These are phyloP conservation scores for Colletotrichum acutatum DNA, from an alignment of 2,329 filamentous ascomycete species.

Conservation along the genomic window DNA sequence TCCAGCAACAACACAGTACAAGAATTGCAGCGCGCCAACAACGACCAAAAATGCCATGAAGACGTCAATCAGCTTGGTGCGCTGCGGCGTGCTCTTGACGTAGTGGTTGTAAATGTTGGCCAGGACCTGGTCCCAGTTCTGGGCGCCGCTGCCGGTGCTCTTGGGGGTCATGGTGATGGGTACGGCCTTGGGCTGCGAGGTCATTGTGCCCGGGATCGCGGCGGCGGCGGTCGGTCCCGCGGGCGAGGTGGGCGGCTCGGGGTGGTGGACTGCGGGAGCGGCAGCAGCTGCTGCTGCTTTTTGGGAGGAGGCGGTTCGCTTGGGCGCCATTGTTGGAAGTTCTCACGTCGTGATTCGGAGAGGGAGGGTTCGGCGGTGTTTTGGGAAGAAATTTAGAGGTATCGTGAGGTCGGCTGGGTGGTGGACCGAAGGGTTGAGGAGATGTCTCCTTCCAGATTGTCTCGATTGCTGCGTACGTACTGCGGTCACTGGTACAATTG, in stretches of 20 bases:
- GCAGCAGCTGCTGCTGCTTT: neutral
- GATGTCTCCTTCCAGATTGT: slow-evolving; percentile 24
- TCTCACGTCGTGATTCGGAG: neutral
- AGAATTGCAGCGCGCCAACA: slow-evolving; percentile 90
- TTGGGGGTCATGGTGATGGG: slow-evolving; percentile 35
- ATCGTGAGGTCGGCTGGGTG: neutral
- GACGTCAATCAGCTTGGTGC: slow-evolving; percentile 89
- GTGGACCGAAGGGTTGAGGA: neutral
- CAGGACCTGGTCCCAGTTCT: slow-evolving; percentile 69
- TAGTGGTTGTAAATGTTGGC: slow-evolving; percentile 82
- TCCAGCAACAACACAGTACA: slow-evolving; percentile 90
- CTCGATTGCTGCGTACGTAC: slow-evolving; percentile 5
- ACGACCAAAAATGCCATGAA: slow-evolving; percentile 90
- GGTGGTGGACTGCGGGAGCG: slow-evolving; percentile 29
- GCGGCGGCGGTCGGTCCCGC: slow-evolving; percentile 33
- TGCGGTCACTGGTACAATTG: neutral
- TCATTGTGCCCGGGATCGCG: slow-evolving; percentile 36
- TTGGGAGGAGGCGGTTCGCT: slow-evolving; percentile 51
- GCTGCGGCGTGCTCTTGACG: slow-evolving; percentile 82
- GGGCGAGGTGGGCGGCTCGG: slow-evolving; percentile 37
- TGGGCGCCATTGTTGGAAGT: slow-evolving; percentile 58
- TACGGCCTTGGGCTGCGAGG: slow-evolving; percentile 35
- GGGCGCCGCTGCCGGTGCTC: slow-evolving; percentile 40
- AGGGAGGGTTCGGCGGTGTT: neutral
- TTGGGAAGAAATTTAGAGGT: slow-evolving; percentile 23